Percentiles rank a stretch among this genome's conserved stretches.
These are phyloP conservation scores for Pinus albicaulis DNA, from an alignment of 75 land plant species.

Conservation along the genomic window DNA sequence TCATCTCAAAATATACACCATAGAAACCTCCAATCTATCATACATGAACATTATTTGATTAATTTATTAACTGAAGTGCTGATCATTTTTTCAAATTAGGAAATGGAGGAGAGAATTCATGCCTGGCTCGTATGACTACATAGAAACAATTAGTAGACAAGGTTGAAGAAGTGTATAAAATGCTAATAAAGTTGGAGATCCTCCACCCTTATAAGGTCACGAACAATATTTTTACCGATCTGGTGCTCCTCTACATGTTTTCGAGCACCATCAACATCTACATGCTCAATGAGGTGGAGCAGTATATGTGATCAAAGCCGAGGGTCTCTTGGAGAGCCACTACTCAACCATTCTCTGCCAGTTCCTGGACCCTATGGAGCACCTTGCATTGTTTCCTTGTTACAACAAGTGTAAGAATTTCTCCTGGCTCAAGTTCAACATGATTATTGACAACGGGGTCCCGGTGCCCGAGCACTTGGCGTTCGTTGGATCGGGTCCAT, in stretches of 20 bases:
- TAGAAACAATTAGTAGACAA: constrained; percentile 28
- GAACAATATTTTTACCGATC: constrained; percentile 54
- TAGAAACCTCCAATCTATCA: too few relatives aligned
- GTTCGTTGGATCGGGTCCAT: constrained; percentile 74
- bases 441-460: constrained; percentile 30
- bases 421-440: constrained; percentile 41
- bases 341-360: constrained; percentile 43
- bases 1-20: too few relatives aligned
- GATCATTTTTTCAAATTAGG: too few relatives aligned
- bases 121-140: background rate
- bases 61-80: too few relatives aligned
- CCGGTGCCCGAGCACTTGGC: constrained; percentile 38
- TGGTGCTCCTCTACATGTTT: constrained; percentile 56
- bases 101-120: constrained; percentile 15
- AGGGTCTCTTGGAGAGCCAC: constrained; percentile 58
- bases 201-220: constrained; percentile 53
- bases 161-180: constrained; percentile 33
- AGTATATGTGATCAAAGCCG: constrained; percentile 52
- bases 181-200: constrained; percentile 41
- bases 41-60: too few relatives aligned
- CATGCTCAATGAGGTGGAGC: constrained; percentile 23
- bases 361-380: constrained; percentile 36
- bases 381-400: constrained; percentile 63
- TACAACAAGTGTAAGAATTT: constrained; percentile 64
- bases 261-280: constrained; percentile 40